phyloP scores from a whole-genome alignment of 2,329 filamentous ascomycete species.

The Fusarium sp. region DNA sequence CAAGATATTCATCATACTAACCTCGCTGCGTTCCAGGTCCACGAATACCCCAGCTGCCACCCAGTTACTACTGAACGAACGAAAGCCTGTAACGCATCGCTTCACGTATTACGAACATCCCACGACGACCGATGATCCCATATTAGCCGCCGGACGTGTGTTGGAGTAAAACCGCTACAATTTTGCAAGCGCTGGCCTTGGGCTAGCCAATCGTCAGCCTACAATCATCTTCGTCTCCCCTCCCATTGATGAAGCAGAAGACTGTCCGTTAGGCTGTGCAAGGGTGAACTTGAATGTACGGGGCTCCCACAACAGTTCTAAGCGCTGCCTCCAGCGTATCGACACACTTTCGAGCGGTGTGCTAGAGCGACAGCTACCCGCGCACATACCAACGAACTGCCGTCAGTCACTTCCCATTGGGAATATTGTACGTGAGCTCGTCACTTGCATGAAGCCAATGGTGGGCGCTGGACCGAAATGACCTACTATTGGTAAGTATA shows the following conservation, averaged over 20 bases:
- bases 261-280: not conserved
- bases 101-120: too few species aligned
- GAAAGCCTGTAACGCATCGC: too few species aligned
- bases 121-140: not conserved
- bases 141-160: not conserved
- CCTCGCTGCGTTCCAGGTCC: too few species aligned
- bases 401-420: not conserved
- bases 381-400: conserved; percentile 1
- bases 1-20: too few species aligned
- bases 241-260: not conserved
- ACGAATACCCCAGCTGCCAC: too few species aligned
- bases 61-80: too few species aligned
- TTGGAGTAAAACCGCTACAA: not conserved
- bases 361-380: too few species aligned
- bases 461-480: not conserved
- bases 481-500: not conserved
- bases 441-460: not conserved
- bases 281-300: not conserved
- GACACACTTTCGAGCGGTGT: too few species aligned
- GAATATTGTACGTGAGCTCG: not conserved
- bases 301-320: not conserved
- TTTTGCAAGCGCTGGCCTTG: not conserved
- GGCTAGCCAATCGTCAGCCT: not conserved
- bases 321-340: not conserved
- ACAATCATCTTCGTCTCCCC: not conserved